A percentile compares a stretch with the other conserved stretches of the same genome.
Evolutionary conservation across 2,329 filamentous ascomycete genomes (phyloP).

Genomic region (Pseudogymnoascus sp.): DNA sequence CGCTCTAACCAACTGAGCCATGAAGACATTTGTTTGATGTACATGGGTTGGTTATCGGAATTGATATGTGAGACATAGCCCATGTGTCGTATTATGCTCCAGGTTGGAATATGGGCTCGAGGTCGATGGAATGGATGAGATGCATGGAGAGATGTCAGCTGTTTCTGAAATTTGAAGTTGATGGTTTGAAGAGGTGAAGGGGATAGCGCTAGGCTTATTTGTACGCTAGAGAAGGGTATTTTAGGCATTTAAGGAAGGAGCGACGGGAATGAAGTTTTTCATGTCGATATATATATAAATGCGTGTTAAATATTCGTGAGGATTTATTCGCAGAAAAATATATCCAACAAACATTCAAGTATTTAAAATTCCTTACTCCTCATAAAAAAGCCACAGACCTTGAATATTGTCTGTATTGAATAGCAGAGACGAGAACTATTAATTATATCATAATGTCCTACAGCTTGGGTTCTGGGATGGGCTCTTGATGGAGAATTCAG

Average conservation of each 20-base stretch:
- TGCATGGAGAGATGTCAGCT: background rate
- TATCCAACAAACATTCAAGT: no score
- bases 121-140: background rate
- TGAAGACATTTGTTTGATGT: conserved; percentile 22
- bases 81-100: background rate
- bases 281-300: no score
- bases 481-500: background rate
- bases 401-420: background rate
- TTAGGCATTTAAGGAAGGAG: background rate
- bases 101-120: background rate
- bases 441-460: background rate
- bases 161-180: background rate
- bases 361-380: no score
- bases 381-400: background rate
- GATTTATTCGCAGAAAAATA: no score
- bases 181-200: background rate
- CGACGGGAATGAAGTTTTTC: no score
- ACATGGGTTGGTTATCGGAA: background rate
- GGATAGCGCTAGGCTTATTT: background rate
- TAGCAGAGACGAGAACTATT: background rate
- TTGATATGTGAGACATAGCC: background rate
- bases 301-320: no score
- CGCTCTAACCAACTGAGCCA: conserved; percentile 33
- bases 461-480: background rate
- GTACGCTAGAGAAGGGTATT: background rate